phyloP scores from a whole-genome alignment of 1,284 basidiomycete genomes.

The Volvariella volvacea region DNA sequence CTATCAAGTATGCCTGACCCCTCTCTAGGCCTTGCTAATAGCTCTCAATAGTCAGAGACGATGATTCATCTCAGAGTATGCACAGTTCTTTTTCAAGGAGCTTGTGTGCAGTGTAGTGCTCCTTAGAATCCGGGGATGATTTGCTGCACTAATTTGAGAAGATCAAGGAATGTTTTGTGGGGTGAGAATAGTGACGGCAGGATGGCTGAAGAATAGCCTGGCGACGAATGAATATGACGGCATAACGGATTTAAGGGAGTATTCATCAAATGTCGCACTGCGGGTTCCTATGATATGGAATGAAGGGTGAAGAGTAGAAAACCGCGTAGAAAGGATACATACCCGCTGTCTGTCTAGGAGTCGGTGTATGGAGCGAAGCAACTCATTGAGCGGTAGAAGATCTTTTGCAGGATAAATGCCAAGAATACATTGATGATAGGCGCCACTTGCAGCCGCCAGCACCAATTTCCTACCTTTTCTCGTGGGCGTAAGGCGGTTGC shows the following conservation, averaged over 20 bases:
- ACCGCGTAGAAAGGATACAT: constrained; percentile 44
- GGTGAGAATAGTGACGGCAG: constrained; percentile 95
- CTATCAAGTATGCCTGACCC: constrained; percentile 65
- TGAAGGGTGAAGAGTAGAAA: constrained; percentile 4
- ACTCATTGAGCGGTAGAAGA: constrained; percentile 94
- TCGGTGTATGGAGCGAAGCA: constrained; percentile 68
- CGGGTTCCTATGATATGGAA: constrained; percentile 63
- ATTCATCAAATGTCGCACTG: constrained; percentile 96
- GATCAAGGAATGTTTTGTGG: constrained; percentile 97
- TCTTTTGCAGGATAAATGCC: constrained; percentile 53
- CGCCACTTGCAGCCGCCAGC: constrained; percentile 77
- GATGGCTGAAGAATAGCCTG: constrained; percentile 97
- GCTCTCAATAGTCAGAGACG: constrained; percentile 91
- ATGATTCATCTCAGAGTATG: constrained; percentile 88
- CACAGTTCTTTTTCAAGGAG: constrained; percentile 67
- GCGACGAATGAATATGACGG: constrained; percentile 97
- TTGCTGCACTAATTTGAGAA: constrained; percentile 57
- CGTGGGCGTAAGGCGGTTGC: background rate
- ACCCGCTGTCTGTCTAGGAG: constrained; percentile 99
- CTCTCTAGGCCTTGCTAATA: constrained; percentile 70
- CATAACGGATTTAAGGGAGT: constrained; percentile 91
- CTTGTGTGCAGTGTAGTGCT: constrained; percentile 82
- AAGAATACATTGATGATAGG: constrained; percentile 5
- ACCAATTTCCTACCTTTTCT: constrained; percentile 70
- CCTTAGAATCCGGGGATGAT: constrained; percentile 34